Base-by-base conservation (phyloP, 768 basidiomycete genomes). In the Boletus pseudopeckii region DNA sequence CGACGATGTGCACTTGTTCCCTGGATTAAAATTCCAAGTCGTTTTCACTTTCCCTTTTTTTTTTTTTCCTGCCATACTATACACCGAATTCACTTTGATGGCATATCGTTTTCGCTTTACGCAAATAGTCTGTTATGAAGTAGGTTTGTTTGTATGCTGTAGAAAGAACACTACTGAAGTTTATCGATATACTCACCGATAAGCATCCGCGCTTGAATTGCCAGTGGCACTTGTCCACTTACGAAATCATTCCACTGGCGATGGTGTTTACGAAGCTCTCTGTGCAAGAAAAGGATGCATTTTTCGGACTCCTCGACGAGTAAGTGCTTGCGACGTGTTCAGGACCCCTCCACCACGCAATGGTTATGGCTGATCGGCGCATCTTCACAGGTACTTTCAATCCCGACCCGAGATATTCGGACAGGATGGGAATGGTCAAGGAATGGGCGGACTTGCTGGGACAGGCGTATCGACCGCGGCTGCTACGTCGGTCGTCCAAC, bases 281-380 rank as follows among this genome's bases (percentile, higher is more conserved):
- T 18, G 55, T 71, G 47, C 72, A 83, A 58, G 90, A 92, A 69
- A 91, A 91, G 68, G 80, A 87, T 50, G 89, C 90, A 14, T 91
- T 92, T 70, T 92, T 92, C 64, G 76, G 79, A 30, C 78, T 92
- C 22, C 74, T 92, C 34, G 90, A 92, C 66, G 90, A 92, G 90
- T 90, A 68, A 72, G 60, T 55, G 7, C 24, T 30, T 22, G 33
- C 1, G 32, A 22, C 17, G 8, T 22, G 22, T 22, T 24, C 24
- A 42, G 41, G 10, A 24, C 18, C 1, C 6, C 2, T 24, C 32
- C 45, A 3, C 36, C 13, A 4, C 38, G 1, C 20, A 13, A 24
- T 24, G 28, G 17, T 14, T 15, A 8, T 38, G 45, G 17, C 9
- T n/a, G 45, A 54, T 51, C 40, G 48, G 45, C 36, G 18, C 45